A percentile compares a stretch with the other conserved stretches of the same genome.
phyloP scores from a whole-genome alignment of 148 eudicot species.

The Drosera capensis region DNA sequence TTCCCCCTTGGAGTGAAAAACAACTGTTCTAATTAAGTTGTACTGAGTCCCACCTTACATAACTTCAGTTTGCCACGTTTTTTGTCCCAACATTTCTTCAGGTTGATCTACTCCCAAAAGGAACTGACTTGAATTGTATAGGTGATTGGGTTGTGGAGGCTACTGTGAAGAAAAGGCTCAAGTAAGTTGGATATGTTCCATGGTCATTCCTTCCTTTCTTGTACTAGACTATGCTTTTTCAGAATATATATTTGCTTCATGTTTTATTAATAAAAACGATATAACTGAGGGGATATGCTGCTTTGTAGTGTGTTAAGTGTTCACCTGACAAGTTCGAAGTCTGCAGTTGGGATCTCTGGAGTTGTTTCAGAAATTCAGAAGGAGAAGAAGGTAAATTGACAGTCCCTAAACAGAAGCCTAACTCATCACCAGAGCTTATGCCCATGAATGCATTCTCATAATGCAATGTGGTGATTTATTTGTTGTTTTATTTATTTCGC shows the following conservation, averaged over 20 bases:
- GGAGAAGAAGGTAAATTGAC: conserved; percentile 67
- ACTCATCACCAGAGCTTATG: neutral
- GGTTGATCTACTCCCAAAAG: conserved; percentile 99
- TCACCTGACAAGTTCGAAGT: conserved; percentile 90
- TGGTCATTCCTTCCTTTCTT: neutral
- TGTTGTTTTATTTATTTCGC: neutral
- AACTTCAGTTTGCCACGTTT: neutral
- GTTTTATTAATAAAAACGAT: too few relatives aligned
- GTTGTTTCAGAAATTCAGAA: conserved; percentile 77
- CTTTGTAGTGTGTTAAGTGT: conserved; percentile 68
- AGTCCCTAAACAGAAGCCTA: neutral
- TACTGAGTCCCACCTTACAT: too few relatives aligned
- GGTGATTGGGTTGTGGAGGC: conserved; percentile 98
- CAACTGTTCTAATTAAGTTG: too few relatives aligned
- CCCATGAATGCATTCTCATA: too few relatives aligned
- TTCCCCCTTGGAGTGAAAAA: too few relatives aligned
- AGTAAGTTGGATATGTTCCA: conserved; percentile 34
- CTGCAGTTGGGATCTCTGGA: conserved; percentile 83
- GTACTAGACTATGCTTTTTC: too few relatives aligned
- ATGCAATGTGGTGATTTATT: too few relatives aligned
- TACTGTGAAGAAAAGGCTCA: conserved; percentile 70
- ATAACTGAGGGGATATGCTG: too few relatives aligned
- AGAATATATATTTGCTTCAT: too few relatives aligned
- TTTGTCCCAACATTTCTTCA: conserved; percentile 9
- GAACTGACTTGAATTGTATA: conserved; percentile 72